Evolutionary conservation across 805 yeast species (phyloP).

Genomic region (Dipodascus albidus): DNA sequence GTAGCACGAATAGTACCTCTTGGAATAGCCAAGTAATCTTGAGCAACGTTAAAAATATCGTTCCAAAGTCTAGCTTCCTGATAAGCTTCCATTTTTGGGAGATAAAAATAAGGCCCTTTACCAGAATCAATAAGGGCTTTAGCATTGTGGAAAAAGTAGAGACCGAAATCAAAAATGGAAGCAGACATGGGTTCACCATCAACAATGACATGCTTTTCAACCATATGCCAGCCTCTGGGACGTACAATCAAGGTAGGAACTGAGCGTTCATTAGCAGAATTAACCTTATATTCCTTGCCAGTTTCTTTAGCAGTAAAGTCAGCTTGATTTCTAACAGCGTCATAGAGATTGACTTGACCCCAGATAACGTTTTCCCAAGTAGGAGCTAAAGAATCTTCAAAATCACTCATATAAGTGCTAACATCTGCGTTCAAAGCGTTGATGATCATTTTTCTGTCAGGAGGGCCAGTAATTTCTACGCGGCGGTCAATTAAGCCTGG

Average conservation of each 20-base stretch:
- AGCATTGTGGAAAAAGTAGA: conserved; percentile 59
- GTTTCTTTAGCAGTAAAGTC: conserved; percentile 24
- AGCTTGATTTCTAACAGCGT: conserved; percentile 48
- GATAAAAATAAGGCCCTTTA: conserved; percentile 59
- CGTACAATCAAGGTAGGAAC: conserved; percentile 40
- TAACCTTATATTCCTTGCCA: conserved; percentile 37
- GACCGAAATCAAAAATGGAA: conserved; percentile 53
- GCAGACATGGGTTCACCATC: conserved; percentile 58
- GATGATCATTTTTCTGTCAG: conserved; percentile 63
- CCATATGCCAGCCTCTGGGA: conserved; percentile 62
- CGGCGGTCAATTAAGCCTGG: conserved; percentile 57
- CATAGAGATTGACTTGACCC: conserved; percentile 58
- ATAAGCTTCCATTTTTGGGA: conserved; percentile 66
- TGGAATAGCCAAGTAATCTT: conserved; percentile 45
- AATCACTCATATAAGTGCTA: conserved; percentile 64
- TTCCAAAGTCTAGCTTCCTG: conserved; percentile 65
- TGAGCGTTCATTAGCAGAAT: conserved; percentile 27
- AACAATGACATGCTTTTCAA: conserved; percentile 48
- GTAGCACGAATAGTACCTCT: conserved; percentile 62
- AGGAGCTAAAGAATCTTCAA: conserved; percentile 60
- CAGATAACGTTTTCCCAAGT: conserved; percentile 55
- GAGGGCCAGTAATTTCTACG: conserved; percentile 65
- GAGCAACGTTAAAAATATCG: conserved; percentile 49
- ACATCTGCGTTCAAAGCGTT: conserved; percentile 57
- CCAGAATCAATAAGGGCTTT: conserved; percentile 41